Conservation (phyloP, 192 early-diverging fungal species). For the Pecoramyces ruminantium region DNA sequence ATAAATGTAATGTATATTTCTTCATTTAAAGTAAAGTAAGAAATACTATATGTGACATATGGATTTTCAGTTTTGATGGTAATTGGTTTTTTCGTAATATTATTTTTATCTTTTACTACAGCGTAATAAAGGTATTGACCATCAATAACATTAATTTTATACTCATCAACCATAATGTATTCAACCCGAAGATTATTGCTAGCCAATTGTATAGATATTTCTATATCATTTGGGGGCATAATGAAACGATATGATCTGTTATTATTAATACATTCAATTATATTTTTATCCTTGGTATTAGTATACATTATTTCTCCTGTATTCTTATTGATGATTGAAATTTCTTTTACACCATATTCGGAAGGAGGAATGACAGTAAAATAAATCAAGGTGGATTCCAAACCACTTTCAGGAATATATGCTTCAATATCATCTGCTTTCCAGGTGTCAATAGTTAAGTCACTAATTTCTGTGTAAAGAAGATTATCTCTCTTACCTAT, state of each 20-base stretch:
- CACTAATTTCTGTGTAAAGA: background rate
- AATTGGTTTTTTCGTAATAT: background rate
- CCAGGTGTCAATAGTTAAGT: background rate
- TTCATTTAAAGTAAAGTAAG: background rate
- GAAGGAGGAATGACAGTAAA: background rate
- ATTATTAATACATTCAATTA: background rate
- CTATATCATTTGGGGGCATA: background rate
- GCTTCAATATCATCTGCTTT: background rate
- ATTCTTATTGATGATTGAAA: background rate
- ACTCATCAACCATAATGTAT: background rate
- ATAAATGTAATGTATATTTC: background rate
- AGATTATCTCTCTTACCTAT: background rate
- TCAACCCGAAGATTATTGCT: background rate
- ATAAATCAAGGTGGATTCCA: background rate
- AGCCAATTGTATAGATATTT: background rate
- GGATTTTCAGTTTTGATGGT: background rate
- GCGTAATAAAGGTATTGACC: background rate
- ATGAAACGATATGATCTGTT: background rate
- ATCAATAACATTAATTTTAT: background rate
- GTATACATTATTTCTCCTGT: background rate
- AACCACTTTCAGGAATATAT: background rate
- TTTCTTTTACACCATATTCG: background rate
- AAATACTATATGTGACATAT: background rate
- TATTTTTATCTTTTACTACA: background rate
- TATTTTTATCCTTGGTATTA: background rate